phyloP scores from a whole-genome alignment of 805 yeast genomes.

The Priceomyces melissophilus region DNA sequence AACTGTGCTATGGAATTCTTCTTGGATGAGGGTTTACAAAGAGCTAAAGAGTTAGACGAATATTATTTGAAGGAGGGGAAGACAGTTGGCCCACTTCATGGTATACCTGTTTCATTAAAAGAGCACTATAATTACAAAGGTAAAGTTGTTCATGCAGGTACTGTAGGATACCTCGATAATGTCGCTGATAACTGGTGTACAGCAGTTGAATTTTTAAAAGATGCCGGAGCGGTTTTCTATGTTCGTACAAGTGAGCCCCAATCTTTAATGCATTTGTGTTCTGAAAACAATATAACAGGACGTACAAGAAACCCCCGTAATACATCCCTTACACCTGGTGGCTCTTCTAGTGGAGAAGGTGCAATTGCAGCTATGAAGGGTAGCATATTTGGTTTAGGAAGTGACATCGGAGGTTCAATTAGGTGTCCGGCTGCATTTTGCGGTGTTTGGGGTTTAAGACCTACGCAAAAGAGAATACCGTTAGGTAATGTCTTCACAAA shows the following conservation, averaged over 20 bases:
- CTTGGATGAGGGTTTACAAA: slow-evolving; percentile 57
- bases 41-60: slow-evolving; percentile 58
- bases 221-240: slow-evolving; percentile 28
- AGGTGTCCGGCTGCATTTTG: slow-evolving; percentile 53
- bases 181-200: slow-evolving; percentile 1
- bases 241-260: slow-evolving; percentile 30
- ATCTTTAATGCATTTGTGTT: slow-evolving; percentile 29
- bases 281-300: slow-evolving; percentile 28
- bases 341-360: slow-evolving; percentile 54
- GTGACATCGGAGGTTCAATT: slow-evolving; percentile 57
- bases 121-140: slow-evolving; percentile 59
- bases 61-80: slow-evolving; percentile 45
- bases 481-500: slow-evolving; percentile 20
- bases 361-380: slow-evolving; percentile 47
- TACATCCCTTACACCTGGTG: slow-evolving; percentile 46
- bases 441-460: slow-evolving; percentile 49
- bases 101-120: slow-evolving; percentile 64
- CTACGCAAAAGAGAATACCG: slow-evolving; percentile 45
- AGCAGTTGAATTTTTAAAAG: slow-evolving; percentile 16
- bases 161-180: slow-evolving; percentile 12
- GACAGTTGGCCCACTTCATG: slow-evolving; percentile 64
- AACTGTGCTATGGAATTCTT: slow-evolving; percentile 60
- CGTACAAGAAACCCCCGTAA: slow-evolving; percentile 23
- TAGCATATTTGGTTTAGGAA: slow-evolving; percentile 31
- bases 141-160: slow-evolving; percentile 56